A percentile compares a stretch with the other conserved stretches of the same genome.
These are phyloP conservation scores for Acephala macrosclerotiorum DNA, from an alignment of 2,329 filamentous ascomycete genomes.

Conservation along the genomic window DNA sequence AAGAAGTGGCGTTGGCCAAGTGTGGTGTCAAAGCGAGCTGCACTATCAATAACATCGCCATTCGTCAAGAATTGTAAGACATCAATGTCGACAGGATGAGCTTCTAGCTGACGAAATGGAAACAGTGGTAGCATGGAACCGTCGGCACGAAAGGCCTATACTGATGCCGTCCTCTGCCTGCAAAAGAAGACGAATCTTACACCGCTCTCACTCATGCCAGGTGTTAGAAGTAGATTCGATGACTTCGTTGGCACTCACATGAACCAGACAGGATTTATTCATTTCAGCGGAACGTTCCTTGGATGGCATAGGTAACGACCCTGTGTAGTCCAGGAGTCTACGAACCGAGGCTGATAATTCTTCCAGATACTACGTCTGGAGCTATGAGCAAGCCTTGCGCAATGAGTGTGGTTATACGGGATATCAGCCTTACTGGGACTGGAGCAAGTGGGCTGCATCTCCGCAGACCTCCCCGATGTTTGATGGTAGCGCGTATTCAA, in stretches of 20 bases:
- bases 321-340: conserved; percentile 30
- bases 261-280: conserved; percentile 38
- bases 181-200: conserved; percentile 40
- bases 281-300: conserved; percentile 44
- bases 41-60: conserved; percentile 46
- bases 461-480: conserved; percentile 47
- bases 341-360: not conserved
- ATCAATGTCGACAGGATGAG: not conserved
- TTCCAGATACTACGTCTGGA: conserved; percentile 47
- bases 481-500: conserved; percentile 56
- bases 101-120: not conserved
- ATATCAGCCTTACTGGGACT: conserved; percentile 45
- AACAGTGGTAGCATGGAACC: conserved; percentile 13
- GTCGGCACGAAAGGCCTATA: conserved; percentile 36
- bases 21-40: conserved; percentile 35
- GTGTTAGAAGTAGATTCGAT: conserved; percentile 46
- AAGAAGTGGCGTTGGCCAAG: conserved; percentile 16
- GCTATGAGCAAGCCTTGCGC: conserved; percentile 51
- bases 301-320: conserved; percentile 53
- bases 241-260: conserved; percentile 47
- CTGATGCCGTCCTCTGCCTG: conserved; percentile 46
- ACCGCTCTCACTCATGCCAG: conserved; percentile 38
- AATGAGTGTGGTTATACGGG: conserved; percentile 53
- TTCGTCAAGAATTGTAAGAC: conserved; percentile 51
- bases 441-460: conserved; percentile 33